phyloP scores from a whole-genome alignment of 2,329 filamentous ascomycete genomes.

The Colletotrichum noveboracense region DNA sequence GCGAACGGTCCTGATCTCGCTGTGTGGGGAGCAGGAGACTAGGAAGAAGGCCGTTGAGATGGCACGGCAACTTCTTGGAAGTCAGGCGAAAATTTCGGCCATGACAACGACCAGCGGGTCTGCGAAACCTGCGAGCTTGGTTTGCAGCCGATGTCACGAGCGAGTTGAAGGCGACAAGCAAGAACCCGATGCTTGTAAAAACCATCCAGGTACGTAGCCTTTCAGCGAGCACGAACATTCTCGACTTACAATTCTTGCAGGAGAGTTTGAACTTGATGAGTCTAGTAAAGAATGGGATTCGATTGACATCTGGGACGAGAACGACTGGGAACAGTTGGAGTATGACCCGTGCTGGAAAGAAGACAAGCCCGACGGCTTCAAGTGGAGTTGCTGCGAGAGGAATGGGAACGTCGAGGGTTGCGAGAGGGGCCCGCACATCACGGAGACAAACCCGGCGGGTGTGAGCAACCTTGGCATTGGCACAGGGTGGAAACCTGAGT shows the following conservation, averaged over 20 bases:
- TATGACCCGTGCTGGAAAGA: neutral
- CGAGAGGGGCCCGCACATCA: neutral
- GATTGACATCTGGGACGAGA: neutral
- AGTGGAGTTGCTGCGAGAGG: constrained; percentile 1
- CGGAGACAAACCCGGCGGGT: neutral
- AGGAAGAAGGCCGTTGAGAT: neutral
- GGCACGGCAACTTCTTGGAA: neutral
- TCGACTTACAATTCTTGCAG: neutral
- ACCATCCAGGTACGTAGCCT: neutral
- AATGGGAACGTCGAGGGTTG: neutral
- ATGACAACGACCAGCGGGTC: neutral
- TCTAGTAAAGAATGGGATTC: neutral
- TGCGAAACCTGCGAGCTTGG: neutral
- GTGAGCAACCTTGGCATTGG: neutral
- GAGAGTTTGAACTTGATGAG: neutral
- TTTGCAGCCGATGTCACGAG: neutral
- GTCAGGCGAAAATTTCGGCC: neutral
- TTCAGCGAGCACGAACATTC: too few species aligned
- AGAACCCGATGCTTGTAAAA: neutral
- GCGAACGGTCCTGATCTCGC: neutral
- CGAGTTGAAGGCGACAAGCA: neutral
- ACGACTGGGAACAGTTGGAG: neutral
- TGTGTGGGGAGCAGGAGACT: neutral
- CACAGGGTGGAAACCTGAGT: neutral
- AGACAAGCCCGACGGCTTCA: neutral